Base-by-base conservation (phyloP, 106 monocot species). In the Cymbidium sinense region DNA sequence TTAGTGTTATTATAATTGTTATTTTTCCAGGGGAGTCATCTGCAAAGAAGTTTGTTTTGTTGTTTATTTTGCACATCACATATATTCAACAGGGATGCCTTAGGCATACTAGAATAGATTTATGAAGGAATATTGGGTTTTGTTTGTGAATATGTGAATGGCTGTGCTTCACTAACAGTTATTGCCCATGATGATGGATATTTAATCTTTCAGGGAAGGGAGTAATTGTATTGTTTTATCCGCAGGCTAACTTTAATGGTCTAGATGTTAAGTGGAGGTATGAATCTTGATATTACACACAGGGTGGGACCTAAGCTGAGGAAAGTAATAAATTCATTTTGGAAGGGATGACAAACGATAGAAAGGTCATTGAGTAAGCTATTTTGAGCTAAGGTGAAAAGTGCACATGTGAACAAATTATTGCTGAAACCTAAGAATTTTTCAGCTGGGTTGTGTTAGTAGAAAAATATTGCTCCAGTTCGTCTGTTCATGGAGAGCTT, bases 401-500 rank as follows among this genome's bases (percentile, higher is more conserved):
- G 11, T 31, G 12, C 31, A 67, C 13, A 6, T 17, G 30, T 33
- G 30, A 67, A 31, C 33, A 67, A 33, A 29, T 3, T 67, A 31
- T 67, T 67, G 33, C 67, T 67, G 13, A 15, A 67, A 67, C 67
- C 4, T 21, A 33, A 67, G 67, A 54, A 33, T 31, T 17, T 67
- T 67, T 34, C 33, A 17, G 31, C 67, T 67, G 3, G 15, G 11
- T 33, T 67, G 29, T 1, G 58, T 33, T 3, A 31, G 2, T 31
- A 2, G 12, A 67, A 33, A 67, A 67, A 33, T 30, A 67, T 31
- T 30, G 31, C 67, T 21, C 17, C 67, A 31, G 31, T 15, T 33
- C 13, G 12, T 30, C 15, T 3, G 25, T 12, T 27, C 6, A 91
- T 91, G 88, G 89, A 94, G 77, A 75, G 41, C 13, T 84, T 74